Evolutionary conservation across 768 basidiomycete genomes (phyloP).

Genomic region (Holtermanniella nyarrowii): DNA sequence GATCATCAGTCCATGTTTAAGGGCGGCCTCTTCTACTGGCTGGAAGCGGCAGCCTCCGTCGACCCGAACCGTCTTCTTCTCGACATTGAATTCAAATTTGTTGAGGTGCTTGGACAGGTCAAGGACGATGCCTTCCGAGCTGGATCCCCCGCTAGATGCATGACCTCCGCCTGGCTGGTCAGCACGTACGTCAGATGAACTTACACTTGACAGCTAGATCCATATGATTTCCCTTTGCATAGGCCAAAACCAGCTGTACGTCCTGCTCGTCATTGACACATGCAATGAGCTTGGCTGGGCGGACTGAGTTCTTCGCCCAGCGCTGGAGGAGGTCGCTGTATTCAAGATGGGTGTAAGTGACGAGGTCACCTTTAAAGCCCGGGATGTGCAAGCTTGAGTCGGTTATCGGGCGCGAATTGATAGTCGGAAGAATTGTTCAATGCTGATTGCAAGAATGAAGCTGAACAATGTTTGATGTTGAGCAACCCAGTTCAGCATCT

Average conservation of each 20-base stretch:
- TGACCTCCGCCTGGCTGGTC: conserved; percentile 49
- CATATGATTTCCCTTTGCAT: conserved; percentile 41
- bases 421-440: too few relatives aligned
- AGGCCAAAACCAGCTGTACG: conserved; percentile 41
- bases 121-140: conserved; percentile 47
- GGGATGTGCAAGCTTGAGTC: too few relatives aligned
- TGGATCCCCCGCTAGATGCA: conserved; percentile 45
- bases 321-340: conserved; percentile 45
- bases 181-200: conserved; percentile 2
- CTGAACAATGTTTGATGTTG: too few relatives aligned
- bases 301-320: conserved; percentile 46
- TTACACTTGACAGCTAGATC: conserved; percentile 43
- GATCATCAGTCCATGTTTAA: conserved; percentile 47
- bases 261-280: conserved; percentile 46
- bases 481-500: too few relatives aligned
- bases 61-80: conserved; percentile 43
- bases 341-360: conserved; percentile 41
- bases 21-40: conserved; percentile 45
- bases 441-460: too few relatives aligned
- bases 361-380: conserved; percentile 46
- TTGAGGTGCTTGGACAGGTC: conserved; percentile 42
- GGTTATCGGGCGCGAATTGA: too few relatives aligned
- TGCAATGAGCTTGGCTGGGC: conserved; percentile 45
- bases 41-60: conserved; percentile 48
- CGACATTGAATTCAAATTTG: conserved; percentile 29